phyloP scores from a whole-genome alignment of 371 early-diverging fungal species.

The Smittium mucronatum region DNA sequence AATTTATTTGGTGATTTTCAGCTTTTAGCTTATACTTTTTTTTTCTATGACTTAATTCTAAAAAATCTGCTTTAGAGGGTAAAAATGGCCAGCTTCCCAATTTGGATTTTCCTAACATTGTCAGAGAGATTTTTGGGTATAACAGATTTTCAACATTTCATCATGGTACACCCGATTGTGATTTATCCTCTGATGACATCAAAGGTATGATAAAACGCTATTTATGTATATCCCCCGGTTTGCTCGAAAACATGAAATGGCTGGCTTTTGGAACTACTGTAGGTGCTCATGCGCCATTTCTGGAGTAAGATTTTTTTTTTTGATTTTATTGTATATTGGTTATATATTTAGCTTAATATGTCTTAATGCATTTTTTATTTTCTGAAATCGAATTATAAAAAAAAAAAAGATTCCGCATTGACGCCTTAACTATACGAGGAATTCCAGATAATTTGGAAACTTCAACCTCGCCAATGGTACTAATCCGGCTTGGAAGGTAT shows the following conservation, averaged over 20 bases:
- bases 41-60: neutral
- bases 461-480: neutral
- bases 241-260: conserved; percentile 25
- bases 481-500: conserved; percentile 9
- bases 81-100: conserved; percentile 88
- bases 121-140: conserved; percentile 39
- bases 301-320: conserved; percentile 13
- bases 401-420: conserved; percentile 56
- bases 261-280: conserved; percentile 25
- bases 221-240: conserved; percentile 13
- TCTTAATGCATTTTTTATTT: too few species aligned
- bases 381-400: conserved; percentile 8
- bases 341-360: conserved; percentile 12
- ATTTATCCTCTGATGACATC: conserved; percentile 2
- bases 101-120: conserved; percentile 74
- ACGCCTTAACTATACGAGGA: conserved; percentile 65
- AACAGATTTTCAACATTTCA: conserved; percentile 35
- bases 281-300: conserved; percentile 35
- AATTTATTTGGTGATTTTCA: neutral
- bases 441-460: conserved; percentile 3
- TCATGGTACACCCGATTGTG: conserved; percentile 19
- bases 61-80: conserved; percentile 46
- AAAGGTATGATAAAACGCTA: conserved; percentile 15
- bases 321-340: too few species aligned
- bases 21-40: neutral